Evolutionary conservation across 1,284 basidiomycete genomes (phyloP).

Genomic region (Heterobasidion irregulare): DNA sequence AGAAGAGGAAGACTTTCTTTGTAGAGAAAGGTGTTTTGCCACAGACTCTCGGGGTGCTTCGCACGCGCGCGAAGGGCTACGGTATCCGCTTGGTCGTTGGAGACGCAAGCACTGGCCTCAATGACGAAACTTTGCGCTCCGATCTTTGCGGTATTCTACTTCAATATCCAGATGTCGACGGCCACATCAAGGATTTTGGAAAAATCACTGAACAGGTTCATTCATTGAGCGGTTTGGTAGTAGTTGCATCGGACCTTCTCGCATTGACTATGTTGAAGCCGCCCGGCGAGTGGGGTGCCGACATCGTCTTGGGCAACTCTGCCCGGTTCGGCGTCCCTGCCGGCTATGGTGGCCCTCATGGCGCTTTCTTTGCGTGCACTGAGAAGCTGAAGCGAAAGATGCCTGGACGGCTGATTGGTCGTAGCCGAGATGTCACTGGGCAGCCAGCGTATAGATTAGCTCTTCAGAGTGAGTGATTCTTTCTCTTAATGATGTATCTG

Average conservation of each 20-base stretch:
- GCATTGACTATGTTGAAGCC: conserved; percentile 92
- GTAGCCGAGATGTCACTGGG: conserved; percentile 81
- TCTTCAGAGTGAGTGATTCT: conserved; percentile 71
- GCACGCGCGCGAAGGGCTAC: conserved; percentile 85
- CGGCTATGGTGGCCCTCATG: conserved; percentile 90
- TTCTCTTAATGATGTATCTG: conserved; percentile 2
- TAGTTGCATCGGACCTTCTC: conserved; percentile 88
- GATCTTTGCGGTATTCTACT: conserved; percentile 85
- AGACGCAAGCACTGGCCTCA: conserved; percentile 43
- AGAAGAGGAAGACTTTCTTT: conserved; percentile 80
- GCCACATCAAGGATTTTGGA: conserved; percentile 74
- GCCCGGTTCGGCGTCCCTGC: conserved; percentile 92
- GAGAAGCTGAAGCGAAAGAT: conserved; percentile 95
- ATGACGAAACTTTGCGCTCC: conserved; percentile 45
- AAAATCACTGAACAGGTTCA: conserved; percentile 68
- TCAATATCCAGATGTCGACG: conserved; percentile 91
- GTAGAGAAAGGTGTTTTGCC: conserved; percentile 79
- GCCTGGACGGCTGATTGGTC: conserved; percentile 91
- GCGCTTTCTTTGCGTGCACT: conserved; percentile 92
- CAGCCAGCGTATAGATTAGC: conserved; percentile 89
- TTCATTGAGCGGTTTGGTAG: conserved; percentile 69
- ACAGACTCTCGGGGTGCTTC: conserved; percentile 83
- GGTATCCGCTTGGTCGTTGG: conserved; percentile 75
- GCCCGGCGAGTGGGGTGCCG: conserved; percentile 98
- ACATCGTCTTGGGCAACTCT: conserved; percentile 92